Base-by-base conservation (phyloP, 2,329 filamentous ascomycete species). In the Aspergillus quadricinctus region DNA sequence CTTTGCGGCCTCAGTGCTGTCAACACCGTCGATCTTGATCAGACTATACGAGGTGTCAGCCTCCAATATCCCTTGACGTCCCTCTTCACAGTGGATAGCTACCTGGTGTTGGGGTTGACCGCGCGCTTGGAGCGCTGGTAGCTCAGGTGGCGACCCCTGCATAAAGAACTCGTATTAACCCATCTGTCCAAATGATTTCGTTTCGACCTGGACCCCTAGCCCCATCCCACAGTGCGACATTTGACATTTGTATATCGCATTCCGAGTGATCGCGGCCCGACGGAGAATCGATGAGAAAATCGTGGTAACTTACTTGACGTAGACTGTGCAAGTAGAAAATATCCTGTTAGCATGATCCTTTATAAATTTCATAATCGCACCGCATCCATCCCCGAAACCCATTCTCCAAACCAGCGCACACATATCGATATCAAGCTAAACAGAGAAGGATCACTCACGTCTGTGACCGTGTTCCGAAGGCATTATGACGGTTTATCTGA, bases 11-110 rank as follows among this genome's bases (percentile, higher is more conserved):
- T 90, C 83, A 74, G 89, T 86, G 84, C 90, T 86, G 74, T 96
- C 92, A 73, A 97, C 94, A 79, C 93, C 93, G 86, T 99, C 93
- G 75, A 99, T 96, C 88, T 97, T 94, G 83, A 99, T 89, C 81
- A 97, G 85, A 78, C 90, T 84, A 64, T 72, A 56, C 59, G 41
- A 17, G 53, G 49, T 57, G 64, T 72, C 64, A 70, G 64, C 66
- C 60, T 60, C 58, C 59, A 54, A 35, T 53, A 57, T 59, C 55
- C 55, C 41, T 40, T 50, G 25, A 53, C 45, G 50, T 52, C 46
- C 28, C 48, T 31, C 49, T 49, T 40, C 37, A 56, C 53, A 50
- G 57, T 53, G 55, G 58, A 57, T 66, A 64, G 48, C 55, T 71
- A 77, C 75, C 74, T 90, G 72, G 90, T 95, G 81, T 88, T 88